Conservation (phyloP, 768 basidiomycete species). For the Gloeophyllum trabeum region DNA sequence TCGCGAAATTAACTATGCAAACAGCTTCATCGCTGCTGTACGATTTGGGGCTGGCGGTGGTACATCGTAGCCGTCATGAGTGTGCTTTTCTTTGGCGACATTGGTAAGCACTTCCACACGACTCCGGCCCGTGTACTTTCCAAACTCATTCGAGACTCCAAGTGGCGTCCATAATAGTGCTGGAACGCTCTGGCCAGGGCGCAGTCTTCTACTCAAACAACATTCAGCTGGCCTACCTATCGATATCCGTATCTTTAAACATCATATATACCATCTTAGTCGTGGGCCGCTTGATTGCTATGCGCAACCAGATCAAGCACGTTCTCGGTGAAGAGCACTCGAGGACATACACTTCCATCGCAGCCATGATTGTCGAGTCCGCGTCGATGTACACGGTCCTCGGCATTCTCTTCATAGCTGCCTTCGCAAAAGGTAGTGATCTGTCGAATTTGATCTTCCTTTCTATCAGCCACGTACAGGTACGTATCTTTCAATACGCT, state of each 20-base stretch:
- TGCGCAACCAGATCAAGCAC: constrained; percentile 16
- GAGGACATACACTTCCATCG: constrained; percentile 24
- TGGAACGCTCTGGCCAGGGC: constrained; percentile 13
- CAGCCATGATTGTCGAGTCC: constrained; percentile 26
- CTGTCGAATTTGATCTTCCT: too few relatives aligned
- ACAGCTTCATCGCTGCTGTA: too few relatives aligned
- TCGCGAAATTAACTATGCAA: too few relatives aligned
- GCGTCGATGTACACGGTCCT: constrained; percentile 27
- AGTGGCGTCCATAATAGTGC: constrained; percentile 14
- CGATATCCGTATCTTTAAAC: constrained; percentile 29
- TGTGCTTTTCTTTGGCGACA: too few relatives aligned
- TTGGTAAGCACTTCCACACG: too few relatives aligned
- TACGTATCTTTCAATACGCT: too few relatives aligned
- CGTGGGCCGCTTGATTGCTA: constrained; percentile 23
- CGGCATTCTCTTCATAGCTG: constrained; percentile 26
- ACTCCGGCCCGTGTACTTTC: too few relatives aligned
- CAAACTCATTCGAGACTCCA: too few relatives aligned
- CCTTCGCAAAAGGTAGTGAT: constrained; percentile 23
- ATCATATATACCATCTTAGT: constrained; percentile 29
- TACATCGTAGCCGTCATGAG: too few relatives aligned
- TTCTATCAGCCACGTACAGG: too few relatives aligned
- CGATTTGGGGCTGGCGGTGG: too few relatives aligned
- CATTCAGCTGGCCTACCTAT: too few relatives aligned
- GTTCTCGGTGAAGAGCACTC: constrained; percentile 20
- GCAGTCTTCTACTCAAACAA: constrained; percentile 11